Conservation (phyloP, 73 alveolate species). For the Breviolum minutum region DNA sequence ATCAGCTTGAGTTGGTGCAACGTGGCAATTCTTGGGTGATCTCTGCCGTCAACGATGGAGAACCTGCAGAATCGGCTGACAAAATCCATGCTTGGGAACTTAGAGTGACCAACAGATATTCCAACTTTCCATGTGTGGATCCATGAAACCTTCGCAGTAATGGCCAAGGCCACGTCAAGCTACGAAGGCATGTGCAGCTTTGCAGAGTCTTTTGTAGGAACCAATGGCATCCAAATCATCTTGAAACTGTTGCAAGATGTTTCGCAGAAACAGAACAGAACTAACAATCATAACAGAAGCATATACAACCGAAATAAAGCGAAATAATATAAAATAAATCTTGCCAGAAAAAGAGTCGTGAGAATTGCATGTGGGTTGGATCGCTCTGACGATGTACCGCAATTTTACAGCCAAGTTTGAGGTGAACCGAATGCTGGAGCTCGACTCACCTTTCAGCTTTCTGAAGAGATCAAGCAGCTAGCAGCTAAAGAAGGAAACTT, state of each 20-base stretch:
- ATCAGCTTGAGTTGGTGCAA: constrained; percentile 22
- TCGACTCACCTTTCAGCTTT: constrained; percentile 32
- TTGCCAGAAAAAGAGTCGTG: too few relatives aligned
- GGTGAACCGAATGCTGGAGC: constrained; percentile 39
- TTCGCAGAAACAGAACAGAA: too few relatives aligned
- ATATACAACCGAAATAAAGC: too few relatives aligned
- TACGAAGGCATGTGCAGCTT: neutral
- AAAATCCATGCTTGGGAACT: neutral
- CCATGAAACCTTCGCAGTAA: neutral
- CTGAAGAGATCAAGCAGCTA: constrained; percentile 39
- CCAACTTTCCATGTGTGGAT: neutral
- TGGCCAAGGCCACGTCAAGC: constrained; percentile 5
- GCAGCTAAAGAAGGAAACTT: neutral
- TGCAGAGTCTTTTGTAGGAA: neutral
- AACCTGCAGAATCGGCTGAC: neutral
- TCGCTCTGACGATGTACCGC: neutral
- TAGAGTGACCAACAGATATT: neutral
- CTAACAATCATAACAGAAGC: too few relatives aligned
- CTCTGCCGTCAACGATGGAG: neutral
- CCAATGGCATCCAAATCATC: too few relatives aligned
- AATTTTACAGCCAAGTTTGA: neutral
- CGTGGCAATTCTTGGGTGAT: constrained; percentile 17
- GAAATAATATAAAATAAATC: too few relatives aligned
- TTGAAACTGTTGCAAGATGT: too few relatives aligned
- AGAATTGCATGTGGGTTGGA: neutral